Evolutionary conservation across 148 eudicot species (phyloP).

Genomic region (Cornus suecica): DNA sequence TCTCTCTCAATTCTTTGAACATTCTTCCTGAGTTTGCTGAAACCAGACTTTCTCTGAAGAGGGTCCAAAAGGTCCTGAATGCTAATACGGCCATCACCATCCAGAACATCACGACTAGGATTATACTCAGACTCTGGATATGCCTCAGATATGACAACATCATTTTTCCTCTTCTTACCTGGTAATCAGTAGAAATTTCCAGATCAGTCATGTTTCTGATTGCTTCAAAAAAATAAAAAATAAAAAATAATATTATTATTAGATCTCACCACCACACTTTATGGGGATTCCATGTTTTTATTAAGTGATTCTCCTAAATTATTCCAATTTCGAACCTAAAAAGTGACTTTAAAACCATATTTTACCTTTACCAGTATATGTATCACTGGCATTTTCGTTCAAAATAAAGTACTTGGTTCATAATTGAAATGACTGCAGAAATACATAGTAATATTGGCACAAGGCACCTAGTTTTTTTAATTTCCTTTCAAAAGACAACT

Average conservation of each 20-base stretch:
- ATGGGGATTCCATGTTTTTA: background rate
- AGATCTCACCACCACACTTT: background rate
- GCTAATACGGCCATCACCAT: conserved; percentile 62
- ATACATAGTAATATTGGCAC: background rate
- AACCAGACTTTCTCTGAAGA: conserved; percentile 54
- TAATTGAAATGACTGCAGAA: background rate
- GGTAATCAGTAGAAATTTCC: conserved; percentile 3
- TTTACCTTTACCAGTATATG: background rate
- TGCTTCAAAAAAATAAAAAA: background rate
- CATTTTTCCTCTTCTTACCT: conserved; percentile 68
- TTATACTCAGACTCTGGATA: conserved; percentile 90
- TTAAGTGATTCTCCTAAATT: background rate
- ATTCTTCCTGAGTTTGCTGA: conserved; percentile 50
- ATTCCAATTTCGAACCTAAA: conserved; percentile 9
- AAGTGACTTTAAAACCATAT: background rate
- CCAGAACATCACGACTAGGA: conserved; percentile 75
- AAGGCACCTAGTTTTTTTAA: background rate
- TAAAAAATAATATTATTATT: conserved; percentile 2
- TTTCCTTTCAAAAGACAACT: background rate
- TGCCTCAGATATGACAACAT: conserved; percentile 58
- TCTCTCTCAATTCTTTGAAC: conserved; percentile 48
- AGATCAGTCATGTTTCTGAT: background rate
- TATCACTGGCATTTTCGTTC: background rate
- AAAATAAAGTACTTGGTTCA: background rate
- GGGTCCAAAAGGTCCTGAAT: conserved; percentile 75